Evolutionary conservation across 2,329 filamentous ascomycete species (phyloP), one percentile per base, ranked within the genome.

Genomic region (Exserohilum turcica): DNA sequence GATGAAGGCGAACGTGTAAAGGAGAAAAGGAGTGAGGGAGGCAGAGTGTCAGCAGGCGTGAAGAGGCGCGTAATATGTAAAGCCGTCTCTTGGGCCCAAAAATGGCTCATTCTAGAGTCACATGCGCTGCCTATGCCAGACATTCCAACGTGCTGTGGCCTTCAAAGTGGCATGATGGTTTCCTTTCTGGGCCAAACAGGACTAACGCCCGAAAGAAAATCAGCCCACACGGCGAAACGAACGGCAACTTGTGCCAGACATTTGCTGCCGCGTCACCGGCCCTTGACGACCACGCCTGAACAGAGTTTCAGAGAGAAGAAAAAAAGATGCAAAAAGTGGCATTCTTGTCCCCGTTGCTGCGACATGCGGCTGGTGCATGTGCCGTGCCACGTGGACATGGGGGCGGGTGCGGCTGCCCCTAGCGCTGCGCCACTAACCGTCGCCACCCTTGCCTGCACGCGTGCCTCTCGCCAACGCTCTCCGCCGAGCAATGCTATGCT

Each of bases 101-200:
- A 54, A 40, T 50, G 37, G 42, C 46, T 43, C 47, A 50, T 15
- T 6, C 15, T 42, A 37, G 2, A 29, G 35, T 55, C 56, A 60
- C 52, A 53, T 54, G 52, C 28, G 29, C 7, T 7, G 3, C 1
- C 6, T 13, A 21, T 1, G 16, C 33, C 29, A 36, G 48, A 27
- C 29, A 12, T 18, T 16, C 12, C 52, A 21, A 44, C 19, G 29
- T 43, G 19, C n/a, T 19, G 16, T 15, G 10, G 13, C 15, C 42
- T 37, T 21, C 18, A 62, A 64, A 64, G 62, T 63, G 62, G 62
- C 52, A 56, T 63, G 62, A 63, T 65, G 50, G 33, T 49, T 56
- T 55, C 58, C 54, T 19, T 27, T 50, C 58, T 57, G 46, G 54
- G 56, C 60, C 54, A 50, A 63, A 60, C 28, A 38, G 60, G 42